Percentiles rank a stretch among this genome's conserved stretches.
phyloP scores from a whole-genome alignment of 371 early-diverging fungal genomes.

The Rhizopus delemar region DNA sequence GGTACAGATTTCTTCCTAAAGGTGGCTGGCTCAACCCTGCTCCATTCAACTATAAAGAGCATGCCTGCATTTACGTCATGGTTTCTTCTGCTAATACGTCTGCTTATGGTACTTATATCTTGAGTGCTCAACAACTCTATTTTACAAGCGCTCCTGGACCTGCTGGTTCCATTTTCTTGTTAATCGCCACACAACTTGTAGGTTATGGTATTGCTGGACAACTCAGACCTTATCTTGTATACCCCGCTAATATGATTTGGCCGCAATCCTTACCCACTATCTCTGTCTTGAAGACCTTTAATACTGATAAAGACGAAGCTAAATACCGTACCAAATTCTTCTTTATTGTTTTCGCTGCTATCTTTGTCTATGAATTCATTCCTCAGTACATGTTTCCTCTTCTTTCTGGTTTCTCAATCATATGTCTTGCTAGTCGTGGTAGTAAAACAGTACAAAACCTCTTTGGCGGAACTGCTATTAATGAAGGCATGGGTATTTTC shows the following conservation, averaged over 20 bases:
- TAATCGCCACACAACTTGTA: slow-evolving; percentile 70
- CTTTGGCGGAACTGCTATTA: slow-evolving; percentile 49
- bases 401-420: slow-evolving; percentile 52
- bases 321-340: slow-evolving; percentile 64
- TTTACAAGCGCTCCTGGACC: slow-evolving; percentile 47
- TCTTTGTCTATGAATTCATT: slow-evolving; percentile 50
- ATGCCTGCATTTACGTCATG: slow-evolving; percentile 41
- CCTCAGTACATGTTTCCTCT: slow-evolving; percentile 53
- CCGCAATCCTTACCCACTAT: slow-evolving; percentile 75
- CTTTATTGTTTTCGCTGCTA: slow-evolving; percentile 41
- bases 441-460: slow-evolving; percentile 54
- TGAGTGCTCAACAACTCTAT: slow-evolving; percentile 58
- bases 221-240: slow-evolving; percentile 75
- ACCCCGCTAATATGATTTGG: slow-evolving; percentile 88
- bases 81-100: slow-evolving; percentile 41
- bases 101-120: slow-evolving; percentile 56
- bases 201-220: slow-evolving; percentile 87
- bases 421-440: slow-evolving; percentile 42
- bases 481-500: slow-evolving; percentile 55
- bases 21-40: slow-evolving; percentile 48
- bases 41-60: slow-evolving; percentile 49
- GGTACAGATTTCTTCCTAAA: slow-evolving; percentile 31
- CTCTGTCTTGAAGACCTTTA: slow-evolving; percentile 76
- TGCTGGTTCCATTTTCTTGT: slow-evolving; percentile 50
- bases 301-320: slow-evolving; percentile 57